Percentiles rank a stretch among this genome's conserved stretches.
Conservation (phyloP, 371 early-diverging fungal species). For the Mortierella sp. region DNA sequence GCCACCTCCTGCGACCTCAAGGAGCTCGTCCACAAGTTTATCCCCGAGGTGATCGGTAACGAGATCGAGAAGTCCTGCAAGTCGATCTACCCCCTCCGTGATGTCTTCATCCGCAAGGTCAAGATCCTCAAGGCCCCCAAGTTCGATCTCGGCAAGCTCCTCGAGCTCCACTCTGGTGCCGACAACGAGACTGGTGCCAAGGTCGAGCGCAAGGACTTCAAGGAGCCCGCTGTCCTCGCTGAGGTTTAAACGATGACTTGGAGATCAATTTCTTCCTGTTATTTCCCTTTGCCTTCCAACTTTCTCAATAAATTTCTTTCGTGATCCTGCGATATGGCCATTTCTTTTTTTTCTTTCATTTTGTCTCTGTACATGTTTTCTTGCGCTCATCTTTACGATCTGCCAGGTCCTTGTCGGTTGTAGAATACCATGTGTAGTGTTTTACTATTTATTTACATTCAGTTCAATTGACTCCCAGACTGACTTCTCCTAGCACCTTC, state of each 20-base stretch:
- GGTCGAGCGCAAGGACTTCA: slow-evolving; percentile 82
- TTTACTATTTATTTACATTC: neutral
- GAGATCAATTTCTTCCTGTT: neutral
- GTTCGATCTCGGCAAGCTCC: slow-evolving; percentile 93
- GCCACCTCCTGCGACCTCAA: slow-evolving; percentile 92
- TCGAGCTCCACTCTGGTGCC: slow-evolving; percentile 95
- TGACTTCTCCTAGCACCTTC: neutral
- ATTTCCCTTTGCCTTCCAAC: neutral
- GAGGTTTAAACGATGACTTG: slow-evolving; percentile 69
- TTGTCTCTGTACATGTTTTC: no score
- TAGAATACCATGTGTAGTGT: no score
- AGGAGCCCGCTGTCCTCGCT: slow-evolving; percentile 83
- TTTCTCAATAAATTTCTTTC: slow-evolving; percentile 6
- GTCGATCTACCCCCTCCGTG: slow-evolving; percentile 99
- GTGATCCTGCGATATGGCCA: slow-evolving; percentile 21
- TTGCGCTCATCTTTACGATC: no score
- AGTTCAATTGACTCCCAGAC: neutral
- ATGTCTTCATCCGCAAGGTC: slow-evolving; percentile 98
- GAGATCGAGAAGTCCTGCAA: slow-evolving; percentile 98
- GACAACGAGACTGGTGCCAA: slow-evolving; percentile 85
- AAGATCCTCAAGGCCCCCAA: slow-evolving; percentile 99
- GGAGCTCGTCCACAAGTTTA: slow-evolving; percentile 97
- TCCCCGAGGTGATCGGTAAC: slow-evolving; percentile 90
- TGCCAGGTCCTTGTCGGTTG: no score
- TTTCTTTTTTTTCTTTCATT: slow-evolving; percentile 3